Evolutionary conservation across 1,284 basidiomycete species (phyloP), one percentile per base, ranked within the genome.

Genomic region (Rhodotorula sp.): DNA sequence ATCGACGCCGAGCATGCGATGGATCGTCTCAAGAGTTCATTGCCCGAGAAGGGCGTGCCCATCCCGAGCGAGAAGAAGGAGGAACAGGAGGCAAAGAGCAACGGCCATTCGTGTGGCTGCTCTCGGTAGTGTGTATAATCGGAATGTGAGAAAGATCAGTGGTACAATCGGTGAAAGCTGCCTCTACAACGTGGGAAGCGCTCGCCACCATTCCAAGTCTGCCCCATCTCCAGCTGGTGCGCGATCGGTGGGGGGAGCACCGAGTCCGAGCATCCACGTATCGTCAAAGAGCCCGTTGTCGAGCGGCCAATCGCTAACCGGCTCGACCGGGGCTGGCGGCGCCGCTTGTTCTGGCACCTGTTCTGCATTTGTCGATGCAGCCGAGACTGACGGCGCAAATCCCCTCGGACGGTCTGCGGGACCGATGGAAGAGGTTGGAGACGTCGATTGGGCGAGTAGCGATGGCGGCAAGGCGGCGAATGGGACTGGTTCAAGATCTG

Each of bases 251-350:
- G 26, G 26, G 1, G 53, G n/a, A 4, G 53, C 53, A 17, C 53
- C 53, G 53, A 54, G 26, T 29, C 53, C 53, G 53, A 54, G 53
- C 53, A 54, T 54, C 53, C 53, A 54, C 3, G 53, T 29, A 29
- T 54, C 53, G 53, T 54, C 53, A 54, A 54, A 54, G 53, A 54
- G 53, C 26, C 53, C 53, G 53, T 26, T 54, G 26, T 54, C 53
- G 53, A 54, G 53, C 53, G 53, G 53, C 53, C 53, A 54, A 24
- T 49, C 48, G 48, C 20, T 18, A 6, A 49, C 24, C 10, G 37
- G 37, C 48, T 49, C 20, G 48, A 49, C 20, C 48, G 48, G 48
- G 24, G 18, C 48, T 49, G 48, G 18, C 48, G 48, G 48, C 24
- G 24, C 18, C 48, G 48, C 20, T 49, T 18, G 48, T 42, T 29